Percentiles rank a stretch among this genome's conserved stretches.
phyloP scores from a whole-genome alignment of 306 rosid species.

The Carpinus fangiana region DNA sequence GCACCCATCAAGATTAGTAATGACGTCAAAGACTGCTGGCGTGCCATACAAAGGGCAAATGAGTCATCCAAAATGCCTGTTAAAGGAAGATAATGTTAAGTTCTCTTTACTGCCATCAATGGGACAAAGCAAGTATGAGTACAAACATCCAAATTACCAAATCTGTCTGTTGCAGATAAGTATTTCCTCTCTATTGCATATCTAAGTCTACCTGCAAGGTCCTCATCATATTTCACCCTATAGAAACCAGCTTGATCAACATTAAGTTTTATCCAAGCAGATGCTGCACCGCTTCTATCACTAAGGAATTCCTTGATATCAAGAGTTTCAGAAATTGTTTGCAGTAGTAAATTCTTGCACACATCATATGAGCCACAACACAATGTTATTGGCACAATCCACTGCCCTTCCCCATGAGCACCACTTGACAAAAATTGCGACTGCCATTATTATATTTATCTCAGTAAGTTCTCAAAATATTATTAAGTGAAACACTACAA shows the following conservation, averaged over 20 bases:
- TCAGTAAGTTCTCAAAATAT: not conserved
- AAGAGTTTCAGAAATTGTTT: slow-evolving; percentile 53
- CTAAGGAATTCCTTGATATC: slow-evolving; percentile 54
- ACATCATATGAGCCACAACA: slow-evolving; percentile 69
- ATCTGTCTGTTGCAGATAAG: slow-evolving; percentile 82
- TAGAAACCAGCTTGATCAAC: slow-evolving; percentile 96
- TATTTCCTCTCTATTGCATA: slow-evolving; percentile 63
- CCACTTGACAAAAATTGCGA: slow-evolving; percentile 82
- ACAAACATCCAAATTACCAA: slow-evolving; percentile 51
- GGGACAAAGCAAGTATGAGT: not conserved
- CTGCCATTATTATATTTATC: slow-evolving; percentile 44
- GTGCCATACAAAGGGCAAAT: slow-evolving; percentile 79
- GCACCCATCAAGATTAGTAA: slow-evolving; percentile 81
- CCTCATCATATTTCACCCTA: slow-evolving; percentile 87
- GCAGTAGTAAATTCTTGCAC: slow-evolving; percentile 66
- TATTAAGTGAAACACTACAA: slow-evolving; percentile 4
- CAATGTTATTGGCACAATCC: slow-evolving; percentile 84
- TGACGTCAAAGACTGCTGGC: slow-evolving; percentile 64
- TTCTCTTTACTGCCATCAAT: slow-evolving; percentile 13
- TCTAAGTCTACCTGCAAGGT: slow-evolving; percentile 71
- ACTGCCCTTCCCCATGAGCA: slow-evolving; percentile 73
- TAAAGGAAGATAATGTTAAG: slow-evolving; percentile 30
- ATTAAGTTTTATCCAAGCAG: slow-evolving; percentile 79
- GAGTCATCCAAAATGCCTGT: slow-evolving; percentile 90
- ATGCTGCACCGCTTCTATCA: slow-evolving; percentile 27